Percentiles rank a stretch among this genome's conserved stretches.
These are phyloP conservation scores for Trichosporon ovoides DNA, from an alignment of 1,284 basidiomycete genomes.

Conservation along the genomic window DNA sequence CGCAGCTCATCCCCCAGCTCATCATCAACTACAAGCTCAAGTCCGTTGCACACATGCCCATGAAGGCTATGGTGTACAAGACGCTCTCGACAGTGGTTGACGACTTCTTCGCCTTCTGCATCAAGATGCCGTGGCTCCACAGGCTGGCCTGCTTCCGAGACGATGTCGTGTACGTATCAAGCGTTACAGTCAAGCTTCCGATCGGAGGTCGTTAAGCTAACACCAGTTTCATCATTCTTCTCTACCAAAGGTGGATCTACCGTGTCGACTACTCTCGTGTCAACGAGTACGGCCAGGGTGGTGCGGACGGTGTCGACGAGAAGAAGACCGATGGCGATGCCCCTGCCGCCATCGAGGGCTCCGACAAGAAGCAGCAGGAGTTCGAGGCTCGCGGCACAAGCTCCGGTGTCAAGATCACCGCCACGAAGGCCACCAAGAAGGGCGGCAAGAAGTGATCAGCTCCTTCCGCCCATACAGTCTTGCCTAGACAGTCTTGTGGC, in stretches of 20 bases:
- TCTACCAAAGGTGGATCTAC: conserved; percentile 83
- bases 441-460: conserved; percentile 3
- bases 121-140: conserved; percentile 93
- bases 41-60: conserved; percentile 54
- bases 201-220: no score
- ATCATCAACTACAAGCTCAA: conserved; percentile 92
- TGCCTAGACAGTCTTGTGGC: neutral
- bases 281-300: conserved; percentile 91
- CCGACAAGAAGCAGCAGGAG: conserved; percentile 28
- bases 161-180: no score
- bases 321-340: conserved; percentile 23
- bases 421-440: neutral
- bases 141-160: conserved; percentile 60
- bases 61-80: conserved; percentile 97
- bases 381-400: neutral
- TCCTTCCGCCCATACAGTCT: no score
- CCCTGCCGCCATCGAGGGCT: neutral
- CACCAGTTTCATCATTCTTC: conserved; percentile 55
- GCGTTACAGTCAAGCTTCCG: no score
- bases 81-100: conserved; percentile 64
- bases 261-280: conserved; percentile 85
- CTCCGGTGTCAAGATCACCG: neutral
- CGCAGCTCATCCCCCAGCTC: conserved; percentile 84
- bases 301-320: conserved; percentile 29
- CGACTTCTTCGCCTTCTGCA: conserved; percentile 72